These are phyloP conservation scores for Eucalyptus tenuipes DNA, from an alignment of 345 rosid species.

Conservation along the genomic window DNA sequence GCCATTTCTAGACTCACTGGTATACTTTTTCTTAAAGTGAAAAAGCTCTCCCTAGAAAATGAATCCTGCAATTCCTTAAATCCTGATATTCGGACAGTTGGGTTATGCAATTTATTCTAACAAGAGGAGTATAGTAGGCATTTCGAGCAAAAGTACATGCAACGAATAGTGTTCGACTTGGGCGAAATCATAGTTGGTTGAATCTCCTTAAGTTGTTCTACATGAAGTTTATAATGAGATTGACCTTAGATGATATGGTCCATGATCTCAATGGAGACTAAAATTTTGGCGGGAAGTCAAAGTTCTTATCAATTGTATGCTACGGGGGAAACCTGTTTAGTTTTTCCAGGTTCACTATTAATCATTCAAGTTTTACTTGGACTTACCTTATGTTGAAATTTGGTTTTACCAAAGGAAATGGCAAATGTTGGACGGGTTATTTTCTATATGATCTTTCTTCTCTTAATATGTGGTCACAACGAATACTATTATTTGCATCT, in stretches of 20 bases:
- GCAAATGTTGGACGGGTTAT: background rate
- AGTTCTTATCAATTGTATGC: background rate
- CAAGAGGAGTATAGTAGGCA: background rate
- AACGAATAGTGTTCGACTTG: background rate
- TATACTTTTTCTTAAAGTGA: background rate
- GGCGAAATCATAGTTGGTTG: background rate
- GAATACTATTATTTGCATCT: background rate
- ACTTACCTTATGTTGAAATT: background rate
- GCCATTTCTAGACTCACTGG: background rate
- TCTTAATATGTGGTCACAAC: background rate
- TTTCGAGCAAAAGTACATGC: background rate
- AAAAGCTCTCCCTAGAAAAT: background rate
- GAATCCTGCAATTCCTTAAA: background rate
- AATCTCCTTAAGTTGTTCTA: background rate
- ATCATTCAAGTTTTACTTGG: background rate
- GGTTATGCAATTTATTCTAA: background rate
- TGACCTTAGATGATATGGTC: background rate
- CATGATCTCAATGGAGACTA: background rate
- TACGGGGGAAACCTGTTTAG: background rate
- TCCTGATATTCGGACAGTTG: background rate
- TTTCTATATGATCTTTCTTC: background rate
- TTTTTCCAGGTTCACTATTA: background rate
- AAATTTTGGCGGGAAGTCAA: background rate
- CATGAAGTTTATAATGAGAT: background rate
- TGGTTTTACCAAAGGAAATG: background rate